A percentile compares a stretch with the other conserved stretches of the same genome.
phyloP scores from a whole-genome alignment of 176 grass and related monocot species.

The Tuctoria greenei region DNA sequence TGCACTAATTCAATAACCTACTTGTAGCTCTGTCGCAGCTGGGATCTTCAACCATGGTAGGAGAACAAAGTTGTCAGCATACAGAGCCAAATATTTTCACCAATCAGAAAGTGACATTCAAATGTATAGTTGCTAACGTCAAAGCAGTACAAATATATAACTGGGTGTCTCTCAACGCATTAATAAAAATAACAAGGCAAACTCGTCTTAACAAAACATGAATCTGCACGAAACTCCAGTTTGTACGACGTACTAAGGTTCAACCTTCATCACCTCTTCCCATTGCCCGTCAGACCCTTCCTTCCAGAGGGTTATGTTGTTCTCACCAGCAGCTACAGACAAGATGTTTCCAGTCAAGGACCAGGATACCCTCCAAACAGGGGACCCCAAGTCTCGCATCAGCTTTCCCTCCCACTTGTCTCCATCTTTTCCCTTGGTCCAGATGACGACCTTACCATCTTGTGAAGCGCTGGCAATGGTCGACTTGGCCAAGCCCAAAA shows the following conservation, averaged over 20 bases:
- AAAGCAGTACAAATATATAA: constrained; percentile 15
- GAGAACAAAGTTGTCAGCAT: not conserved
- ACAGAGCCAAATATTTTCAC: constrained; percentile 14
- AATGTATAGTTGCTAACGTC: not conserved
- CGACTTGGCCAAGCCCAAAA: constrained; percentile 56
- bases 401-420: constrained; percentile 72
- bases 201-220: constrained; percentile 17
- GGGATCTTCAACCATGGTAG: not conserved
- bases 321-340: constrained; percentile 59
- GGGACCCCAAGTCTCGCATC: constrained; percentile 54
- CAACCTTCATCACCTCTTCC: constrained; percentile 62
- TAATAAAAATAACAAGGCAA: constrained; percentile 11
- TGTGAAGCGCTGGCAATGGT: constrained; percentile 67
- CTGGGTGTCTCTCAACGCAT: not conserved
- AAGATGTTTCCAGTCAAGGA: constrained; percentile 70
- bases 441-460: constrained; percentile 68
- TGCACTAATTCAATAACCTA: too few relatives aligned
- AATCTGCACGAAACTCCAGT: constrained; percentile 6
- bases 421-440: constrained; percentile 66
- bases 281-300: constrained; percentile 64
- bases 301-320: constrained; percentile 75
- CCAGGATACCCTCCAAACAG: constrained; percentile 85
- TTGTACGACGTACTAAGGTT: constrained; percentile 24
- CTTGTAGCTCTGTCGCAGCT: not conserved
- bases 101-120: constrained; percentile 5